A percentile compares a stretch with the other conserved stretches of the same genome.
phyloP scores from a whole-genome alignment of 805 yeast genomes.

The Cyberlindnera galapagoensis region DNA sequence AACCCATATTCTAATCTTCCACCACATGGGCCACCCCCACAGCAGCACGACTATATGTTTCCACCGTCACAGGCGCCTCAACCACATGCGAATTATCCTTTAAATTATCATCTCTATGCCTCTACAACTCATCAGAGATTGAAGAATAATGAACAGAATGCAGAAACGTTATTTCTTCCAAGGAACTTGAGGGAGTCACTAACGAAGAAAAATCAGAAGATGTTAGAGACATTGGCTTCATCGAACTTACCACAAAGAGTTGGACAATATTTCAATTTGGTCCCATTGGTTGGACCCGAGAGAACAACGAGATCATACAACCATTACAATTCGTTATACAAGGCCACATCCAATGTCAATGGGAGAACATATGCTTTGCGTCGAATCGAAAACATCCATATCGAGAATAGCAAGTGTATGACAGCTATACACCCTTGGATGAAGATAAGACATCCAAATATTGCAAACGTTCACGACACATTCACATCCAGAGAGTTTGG shows the following conservation, averaged over 20 bases:
- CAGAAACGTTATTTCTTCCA: conserved; percentile 65
- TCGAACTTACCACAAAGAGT: conserved; percentile 66
- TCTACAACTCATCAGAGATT: conserved; percentile 60
- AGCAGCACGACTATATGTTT: conserved; percentile 10
- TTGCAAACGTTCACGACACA: conserved; percentile 69
- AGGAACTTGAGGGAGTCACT: conserved; percentile 64
- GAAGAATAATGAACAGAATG: conserved; percentile 64
- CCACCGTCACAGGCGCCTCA: conserved; percentile 10
- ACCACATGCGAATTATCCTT: conserved; percentile 35
- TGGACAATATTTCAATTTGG: conserved; percentile 77
- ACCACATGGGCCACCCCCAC: conserved; percentile 1
- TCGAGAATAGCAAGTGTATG: conserved; percentile 52
- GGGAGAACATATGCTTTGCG: conserved; percentile 75
- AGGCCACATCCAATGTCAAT: conserved; percentile 71
- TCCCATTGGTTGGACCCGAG: conserved; percentile 51
- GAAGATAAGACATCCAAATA: conserved; percentile 44
- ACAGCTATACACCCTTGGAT: conserved; percentile 64
- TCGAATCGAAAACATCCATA: conserved; percentile 57
- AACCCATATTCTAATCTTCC: no score
- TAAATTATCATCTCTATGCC: conserved; percentile 84
- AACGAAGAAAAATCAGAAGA: conserved; percentile 71
- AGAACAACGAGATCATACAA: conserved; percentile 36
- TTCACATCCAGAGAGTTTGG: conserved; percentile 86
- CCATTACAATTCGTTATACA: conserved; percentile 58
- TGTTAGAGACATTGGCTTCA: conserved; percentile 59